Conservation (phyloP, 257 asterid species). For the Marsdenia floribunda region DNA sequence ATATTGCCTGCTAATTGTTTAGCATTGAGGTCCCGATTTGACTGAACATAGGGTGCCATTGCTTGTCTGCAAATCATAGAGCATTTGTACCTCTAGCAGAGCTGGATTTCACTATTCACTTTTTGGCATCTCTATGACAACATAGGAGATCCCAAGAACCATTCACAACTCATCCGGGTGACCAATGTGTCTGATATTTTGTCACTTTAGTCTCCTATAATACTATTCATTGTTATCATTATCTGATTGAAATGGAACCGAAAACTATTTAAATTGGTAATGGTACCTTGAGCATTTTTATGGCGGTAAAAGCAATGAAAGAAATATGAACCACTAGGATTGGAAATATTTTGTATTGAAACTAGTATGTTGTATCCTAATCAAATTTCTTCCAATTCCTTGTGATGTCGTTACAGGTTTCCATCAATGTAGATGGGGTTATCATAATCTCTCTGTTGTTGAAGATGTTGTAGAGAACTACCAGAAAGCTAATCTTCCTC, state of each 20-base stretch:
- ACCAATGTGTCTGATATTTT: background rate
- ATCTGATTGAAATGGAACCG: background rate
- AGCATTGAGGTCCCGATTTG: conserved; percentile 17
- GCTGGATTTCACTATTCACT: background rate
- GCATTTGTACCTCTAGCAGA: no score
- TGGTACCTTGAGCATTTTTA: background rate
- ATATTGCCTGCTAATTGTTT: background rate
- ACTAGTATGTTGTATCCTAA: background rate
- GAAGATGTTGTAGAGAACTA: conserved; percentile 88
- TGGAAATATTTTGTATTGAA: background rate
- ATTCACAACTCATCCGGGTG: background rate
- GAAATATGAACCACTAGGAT: background rate
- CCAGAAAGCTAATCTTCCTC: conserved; percentile 73
- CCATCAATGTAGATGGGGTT: conserved; percentile 98
- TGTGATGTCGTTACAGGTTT: conserved; percentile 54
- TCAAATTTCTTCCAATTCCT: background rate
- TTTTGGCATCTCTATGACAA: background rate
- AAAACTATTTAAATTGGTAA: background rate
- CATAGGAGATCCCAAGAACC: background rate
- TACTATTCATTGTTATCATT: background rate
- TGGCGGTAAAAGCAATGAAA: background rate
- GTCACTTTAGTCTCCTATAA: background rate
- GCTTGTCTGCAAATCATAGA: conserved; percentile 9
- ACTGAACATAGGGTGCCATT: conserved; percentile 5
- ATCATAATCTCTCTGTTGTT: conserved; percentile 79